These are phyloP conservation scores for Corinectria fuckeliana DNA, from an alignment of 2,329 filamentous ascomycete genomes.

Conservation along the genomic window DNA sequence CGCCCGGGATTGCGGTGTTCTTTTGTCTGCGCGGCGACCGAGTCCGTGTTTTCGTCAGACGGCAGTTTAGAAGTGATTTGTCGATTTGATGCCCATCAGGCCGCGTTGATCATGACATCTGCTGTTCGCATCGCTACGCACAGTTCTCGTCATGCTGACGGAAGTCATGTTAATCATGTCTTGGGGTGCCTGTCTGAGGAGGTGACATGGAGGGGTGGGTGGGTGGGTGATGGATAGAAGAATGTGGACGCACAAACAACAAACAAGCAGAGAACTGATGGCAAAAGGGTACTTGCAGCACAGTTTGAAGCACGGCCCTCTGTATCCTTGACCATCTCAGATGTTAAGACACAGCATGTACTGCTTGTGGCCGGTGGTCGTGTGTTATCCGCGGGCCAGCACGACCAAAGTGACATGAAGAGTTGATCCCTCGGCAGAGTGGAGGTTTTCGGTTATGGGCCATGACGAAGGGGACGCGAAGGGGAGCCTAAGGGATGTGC, in stretches of 20 bases:
- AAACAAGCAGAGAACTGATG: no score
- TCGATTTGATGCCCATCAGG: background rate
- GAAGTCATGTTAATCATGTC: background rate
- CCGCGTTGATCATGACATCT: background rate
- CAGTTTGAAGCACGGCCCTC: slow-evolving; percentile 29
- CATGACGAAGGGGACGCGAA: slow-evolving; percentile 42
- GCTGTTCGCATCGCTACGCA: background rate
- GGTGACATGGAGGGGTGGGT: slow-evolving; percentile 24
- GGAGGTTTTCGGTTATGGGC: slow-evolving; percentile 40
- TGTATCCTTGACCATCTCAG: slow-evolving; percentile 1
- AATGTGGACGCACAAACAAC: slow-evolving; percentile 11
- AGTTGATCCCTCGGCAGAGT: slow-evolving; percentile 38
- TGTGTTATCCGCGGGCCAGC: slow-evolving; percentile 15
- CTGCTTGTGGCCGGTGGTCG: background rate
- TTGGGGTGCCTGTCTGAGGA: slow-evolving; percentile 15
- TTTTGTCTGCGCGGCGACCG: background rate
- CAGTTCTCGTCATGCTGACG: background rate
- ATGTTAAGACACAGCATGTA: slow-evolving; percentile 5
- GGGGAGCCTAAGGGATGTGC: slow-evolving; percentile 36
- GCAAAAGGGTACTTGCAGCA: slow-evolving; percentile 25
- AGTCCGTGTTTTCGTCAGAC: background rate
- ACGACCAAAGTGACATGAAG: slow-evolving; percentile 17
- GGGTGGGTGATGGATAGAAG: slow-evolving; percentile 11
- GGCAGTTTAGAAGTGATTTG: background rate
- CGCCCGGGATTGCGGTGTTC: background rate